Percentiles rank a stretch among this genome's conserved stretches.
Conservation (phyloP, 176 grass and related monocot species). For the Areca catechu region DNA sequence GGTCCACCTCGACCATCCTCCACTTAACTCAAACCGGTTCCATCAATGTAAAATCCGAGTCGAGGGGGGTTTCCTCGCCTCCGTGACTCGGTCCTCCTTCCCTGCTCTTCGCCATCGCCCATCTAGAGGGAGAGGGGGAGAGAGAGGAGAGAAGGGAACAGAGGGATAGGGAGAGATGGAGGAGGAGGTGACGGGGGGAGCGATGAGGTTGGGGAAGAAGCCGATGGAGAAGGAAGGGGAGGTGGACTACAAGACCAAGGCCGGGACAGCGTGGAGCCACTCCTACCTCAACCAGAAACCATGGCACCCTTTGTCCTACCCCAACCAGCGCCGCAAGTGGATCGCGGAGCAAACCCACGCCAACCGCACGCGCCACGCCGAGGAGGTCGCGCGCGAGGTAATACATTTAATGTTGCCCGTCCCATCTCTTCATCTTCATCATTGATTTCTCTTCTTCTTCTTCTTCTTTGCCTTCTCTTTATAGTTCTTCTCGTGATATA, state of each 20-base stretch:
- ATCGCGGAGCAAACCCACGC: conserved; percentile 88
- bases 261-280: conserved; percentile 98
- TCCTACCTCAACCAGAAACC: conserved; percentile 94
- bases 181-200: conserved; percentile 49
- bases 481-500: no score
- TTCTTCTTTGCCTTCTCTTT: neutral
- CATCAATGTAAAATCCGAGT: no score
- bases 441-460: no score
- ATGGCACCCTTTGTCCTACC: conserved; percentile 91
- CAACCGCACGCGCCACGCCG: conserved; percentile 46
- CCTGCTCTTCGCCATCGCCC: no score
- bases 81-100: no score
- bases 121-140: neutral
- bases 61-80: no score
- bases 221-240: conserved; percentile 30
- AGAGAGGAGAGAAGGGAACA: neutral
- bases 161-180: conserved; percentile 35
- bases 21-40: no score
- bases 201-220: conserved; percentile 20
- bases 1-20: no score
- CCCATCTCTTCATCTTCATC: neutral
- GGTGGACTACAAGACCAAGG: conserved; percentile 83
- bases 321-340: conserved; percentile 97
- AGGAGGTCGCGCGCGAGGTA: conserved; percentile 53
- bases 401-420: no score